Conservation (phyloP, 306 rosid species). For the Abrus pulchellus region DNA sequence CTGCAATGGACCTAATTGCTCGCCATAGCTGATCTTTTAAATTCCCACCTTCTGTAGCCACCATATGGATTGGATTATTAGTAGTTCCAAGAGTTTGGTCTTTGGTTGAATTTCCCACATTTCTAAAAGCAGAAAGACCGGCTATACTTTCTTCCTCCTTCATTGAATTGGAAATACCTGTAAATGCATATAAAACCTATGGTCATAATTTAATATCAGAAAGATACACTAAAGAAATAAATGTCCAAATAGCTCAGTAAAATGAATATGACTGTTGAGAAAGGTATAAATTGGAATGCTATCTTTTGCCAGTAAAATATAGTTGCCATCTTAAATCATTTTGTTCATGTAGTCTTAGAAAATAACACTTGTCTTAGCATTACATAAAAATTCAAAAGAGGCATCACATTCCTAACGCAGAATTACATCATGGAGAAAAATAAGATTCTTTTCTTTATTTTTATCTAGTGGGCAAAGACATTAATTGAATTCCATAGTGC, state of each 20-base stretch:
- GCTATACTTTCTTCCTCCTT: constrained; percentile 67
- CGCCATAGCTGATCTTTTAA: constrained; percentile 91
- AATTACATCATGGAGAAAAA: constrained; percentile 31
- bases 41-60: constrained; percentile 75
- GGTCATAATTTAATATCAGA: constrained; percentile 32
- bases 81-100: constrained; percentile 79
- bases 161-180: constrained; percentile 66
- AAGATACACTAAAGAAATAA: constrained; percentile 35
- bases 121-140: constrained; percentile 65
- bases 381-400: constrained; percentile 27
- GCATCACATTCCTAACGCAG: constrained; percentile 9
- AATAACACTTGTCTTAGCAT: constrained; percentile 28
- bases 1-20: constrained; percentile 68
- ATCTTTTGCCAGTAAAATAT: constrained; percentile 21
- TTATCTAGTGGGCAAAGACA: constrained; percentile 6
- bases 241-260: constrained; percentile 11
- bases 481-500: constrained; percentile 20
- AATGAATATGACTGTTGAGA: constrained; percentile 19
- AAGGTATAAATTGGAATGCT: constrained; percentile 10
- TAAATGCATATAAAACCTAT: constrained; percentile 41
- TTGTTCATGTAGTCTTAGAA: constrained; percentile 3
- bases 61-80: constrained; percentile 83
- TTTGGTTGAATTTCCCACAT: constrained; percentile 63
- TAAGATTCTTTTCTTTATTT: neutral
- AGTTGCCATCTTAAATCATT: constrained; percentile 12